A percentile compares a stretch with the other conserved stretches of the same genome.
Evolutionary conservation across 169 alveolate species (phyloP).

Genomic region (Plasmodium relictum): DNA sequence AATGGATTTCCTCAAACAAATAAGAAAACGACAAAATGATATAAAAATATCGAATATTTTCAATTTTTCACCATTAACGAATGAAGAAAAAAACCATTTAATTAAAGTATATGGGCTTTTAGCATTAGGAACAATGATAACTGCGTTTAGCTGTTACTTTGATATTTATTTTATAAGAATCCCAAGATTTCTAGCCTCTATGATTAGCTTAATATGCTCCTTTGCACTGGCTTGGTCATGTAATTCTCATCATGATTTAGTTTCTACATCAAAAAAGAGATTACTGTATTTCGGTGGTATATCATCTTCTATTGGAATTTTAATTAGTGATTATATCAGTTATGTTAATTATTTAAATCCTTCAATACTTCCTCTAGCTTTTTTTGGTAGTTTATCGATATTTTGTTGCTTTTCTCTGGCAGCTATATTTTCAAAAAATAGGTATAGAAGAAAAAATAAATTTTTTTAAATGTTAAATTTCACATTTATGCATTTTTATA

Average conservation of each 20-base stretch:
- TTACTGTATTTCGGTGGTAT: slow-evolving; percentile 65
- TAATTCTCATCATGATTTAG: slow-evolving; percentile 36
- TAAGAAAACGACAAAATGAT: slow-evolving; percentile 63
- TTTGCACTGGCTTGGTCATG: slow-evolving; percentile 71
- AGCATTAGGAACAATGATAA: slow-evolving; percentile 69
- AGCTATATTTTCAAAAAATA: slow-evolving; percentile 69
- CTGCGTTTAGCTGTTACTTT: slow-evolving; percentile 66
- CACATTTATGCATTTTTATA: too few relatives aligned
- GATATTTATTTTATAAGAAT: slow-evolving; percentile 46
- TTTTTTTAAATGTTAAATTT: background rate
- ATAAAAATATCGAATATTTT: slow-evolving; percentile 56
- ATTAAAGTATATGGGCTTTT: slow-evolving; percentile 70
- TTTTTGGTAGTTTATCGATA: slow-evolving; percentile 71
- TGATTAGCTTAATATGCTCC: slow-evolving; percentile 55
- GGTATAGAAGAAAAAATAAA: slow-evolving; percentile 17
- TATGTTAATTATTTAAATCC: slow-evolving; percentile 73
- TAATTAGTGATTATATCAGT: slow-evolving; percentile 64
- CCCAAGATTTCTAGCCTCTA: slow-evolving; percentile 75
- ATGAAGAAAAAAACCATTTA: slow-evolving; percentile 73
- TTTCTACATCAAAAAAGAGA: slow-evolving; percentile 46
- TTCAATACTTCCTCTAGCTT: slow-evolving; percentile 69
- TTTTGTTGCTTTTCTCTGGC: slow-evolving; percentile 69
- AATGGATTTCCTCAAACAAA: slow-evolving; percentile 70
- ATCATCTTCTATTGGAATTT: slow-evolving; percentile 64
- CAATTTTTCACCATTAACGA: slow-evolving; percentile 70